phyloP scores from a whole-genome alignment of 2,329 filamentous ascomycete species.

The Teratosphaeria destructans region DNA sequence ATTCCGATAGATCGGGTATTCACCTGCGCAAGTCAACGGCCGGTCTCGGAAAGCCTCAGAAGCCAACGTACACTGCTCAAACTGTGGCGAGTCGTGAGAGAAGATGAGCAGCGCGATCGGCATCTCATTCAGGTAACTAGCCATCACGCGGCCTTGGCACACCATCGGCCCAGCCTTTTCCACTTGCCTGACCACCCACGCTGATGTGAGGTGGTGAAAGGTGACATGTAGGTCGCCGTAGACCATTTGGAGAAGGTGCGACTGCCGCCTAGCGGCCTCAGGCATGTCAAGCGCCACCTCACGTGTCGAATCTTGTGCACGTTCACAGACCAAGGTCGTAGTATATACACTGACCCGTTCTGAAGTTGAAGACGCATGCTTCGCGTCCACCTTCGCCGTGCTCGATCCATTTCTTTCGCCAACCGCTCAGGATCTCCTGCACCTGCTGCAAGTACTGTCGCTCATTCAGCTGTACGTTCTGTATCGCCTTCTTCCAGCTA shows the following conservation, averaged over 20 bases:
- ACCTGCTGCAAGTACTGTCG: conserved; percentile 75
- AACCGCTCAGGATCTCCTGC: conserved; percentile 58
- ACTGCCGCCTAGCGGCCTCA: background rate
- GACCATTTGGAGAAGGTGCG: background rate
- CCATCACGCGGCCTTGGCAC: background rate
- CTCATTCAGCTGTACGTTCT: conserved; percentile 65
- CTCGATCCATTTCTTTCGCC: conserved; percentile 48
- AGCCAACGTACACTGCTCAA: background rate
- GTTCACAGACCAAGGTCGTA: conserved; percentile 56
- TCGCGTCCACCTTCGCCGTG: conserved; percentile 47
- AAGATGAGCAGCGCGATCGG: background rate
- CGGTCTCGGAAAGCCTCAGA: background rate
- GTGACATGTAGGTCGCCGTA: background rate
- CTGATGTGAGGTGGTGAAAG: background rate
- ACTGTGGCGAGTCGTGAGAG: background rate
- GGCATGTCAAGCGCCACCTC: background rate
- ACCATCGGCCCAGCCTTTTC: background rate
- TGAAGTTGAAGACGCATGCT: conserved; percentile 85
- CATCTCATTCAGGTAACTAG: background rate
- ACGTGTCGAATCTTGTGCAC: conserved; percentile 14
- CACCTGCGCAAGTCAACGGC: background rate
- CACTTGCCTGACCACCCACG: background rate
- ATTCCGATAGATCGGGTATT: conserved; percentile 1
- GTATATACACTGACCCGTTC: conserved; percentile 72
- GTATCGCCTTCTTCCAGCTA: conserved; percentile 72